Evolutionary conservation across 805 yeast genomes (phyloP).

Genomic region (Nakazawaea populi): DNA sequence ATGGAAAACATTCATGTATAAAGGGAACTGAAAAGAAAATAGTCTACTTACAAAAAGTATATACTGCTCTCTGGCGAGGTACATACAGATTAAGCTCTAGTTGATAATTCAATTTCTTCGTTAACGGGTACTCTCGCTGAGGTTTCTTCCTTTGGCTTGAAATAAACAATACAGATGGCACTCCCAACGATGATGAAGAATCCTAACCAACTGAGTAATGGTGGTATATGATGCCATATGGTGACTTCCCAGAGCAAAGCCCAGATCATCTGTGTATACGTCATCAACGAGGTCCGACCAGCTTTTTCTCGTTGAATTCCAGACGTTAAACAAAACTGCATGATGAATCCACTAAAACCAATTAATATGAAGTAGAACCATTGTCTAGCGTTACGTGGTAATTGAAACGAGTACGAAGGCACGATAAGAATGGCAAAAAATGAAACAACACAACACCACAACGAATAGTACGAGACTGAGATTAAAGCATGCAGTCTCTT

Average conservation of each 20-base stretch:
- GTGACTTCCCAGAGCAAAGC: constrained; percentile 71
- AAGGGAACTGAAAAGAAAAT: too few relatives aligned
- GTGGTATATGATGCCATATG: constrained; percentile 72
- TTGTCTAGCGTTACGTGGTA: constrained; percentile 57
- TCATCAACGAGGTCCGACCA: constrained; percentile 67
- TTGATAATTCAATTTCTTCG: constrained; percentile 2
- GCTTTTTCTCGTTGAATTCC: constrained; percentile 83
- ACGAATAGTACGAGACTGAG: constrained; percentile 72
- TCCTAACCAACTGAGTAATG: constrained; percentile 62
- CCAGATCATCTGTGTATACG: constrained; percentile 71
- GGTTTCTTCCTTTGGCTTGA: constrained; percentile 32
- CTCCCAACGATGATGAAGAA: constrained; percentile 59
- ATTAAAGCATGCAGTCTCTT: constrained; percentile 73
- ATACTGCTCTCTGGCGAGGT: background rate
- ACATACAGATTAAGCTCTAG: background rate
- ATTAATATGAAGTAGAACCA: constrained; percentile 58
- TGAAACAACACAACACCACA: constrained; percentile 51
- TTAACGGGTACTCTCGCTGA: background rate
- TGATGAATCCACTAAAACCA: constrained; percentile 75
- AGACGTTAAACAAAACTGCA: constrained; percentile 74
- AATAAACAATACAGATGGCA: constrained; percentile 54
- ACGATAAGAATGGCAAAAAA: constrained; percentile 42
- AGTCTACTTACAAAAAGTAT: too few relatives aligned
- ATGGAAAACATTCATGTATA: too few relatives aligned
- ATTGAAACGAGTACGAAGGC: constrained; percentile 54